Conservation (phyloP, 768 basidiomycete species). For the Lyophyllum shimeji region DNA sequence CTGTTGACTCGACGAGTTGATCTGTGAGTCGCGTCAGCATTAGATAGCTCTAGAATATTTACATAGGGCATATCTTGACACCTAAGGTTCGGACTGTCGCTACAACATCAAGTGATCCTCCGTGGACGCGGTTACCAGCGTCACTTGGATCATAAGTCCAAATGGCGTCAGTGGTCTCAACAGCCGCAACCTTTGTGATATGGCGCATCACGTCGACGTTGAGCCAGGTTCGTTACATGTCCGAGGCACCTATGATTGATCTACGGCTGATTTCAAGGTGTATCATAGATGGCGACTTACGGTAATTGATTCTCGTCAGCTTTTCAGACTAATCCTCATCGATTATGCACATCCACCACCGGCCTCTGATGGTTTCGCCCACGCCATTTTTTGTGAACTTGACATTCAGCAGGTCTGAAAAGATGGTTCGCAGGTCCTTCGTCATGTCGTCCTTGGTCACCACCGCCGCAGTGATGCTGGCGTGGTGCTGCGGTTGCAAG, state of each 20-base stretch:
- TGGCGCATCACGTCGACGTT: not conserved
- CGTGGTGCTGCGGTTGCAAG: too few relatives aligned
- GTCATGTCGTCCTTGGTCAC: too few relatives aligned
- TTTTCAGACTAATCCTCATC: constrained; percentile 11
- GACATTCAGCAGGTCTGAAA: too few relatives aligned
- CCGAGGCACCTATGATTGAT: not conserved
- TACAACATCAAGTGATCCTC: constrained; percentile 26
- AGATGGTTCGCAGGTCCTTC: too few relatives aligned
- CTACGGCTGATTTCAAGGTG: not conserved
- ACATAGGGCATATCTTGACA: constrained; percentile 23
- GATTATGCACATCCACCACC: constrained; percentile 7
- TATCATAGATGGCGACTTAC: constrained; percentile 8
- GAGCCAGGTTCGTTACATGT: not conserved
- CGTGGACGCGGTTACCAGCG: constrained; percentile 21
- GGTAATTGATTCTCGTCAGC: constrained; percentile 18
- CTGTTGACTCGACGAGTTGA: constrained; percentile 21
- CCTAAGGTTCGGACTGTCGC: constrained; percentile 25
- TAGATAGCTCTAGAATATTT: not conserved
- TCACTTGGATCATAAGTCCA: constrained; percentile 31
- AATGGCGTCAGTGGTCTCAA: constrained; percentile 27
- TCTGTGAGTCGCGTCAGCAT: constrained; percentile 10
- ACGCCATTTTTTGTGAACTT: too few relatives aligned
- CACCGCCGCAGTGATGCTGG: too few relatives aligned
- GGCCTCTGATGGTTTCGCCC: too few relatives aligned
- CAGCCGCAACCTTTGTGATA: constrained; percentile 23